Conservation (phyloP, 2,329 filamentous ascomycete genomes). For the Fragosphaeria purpurea region DNA sequence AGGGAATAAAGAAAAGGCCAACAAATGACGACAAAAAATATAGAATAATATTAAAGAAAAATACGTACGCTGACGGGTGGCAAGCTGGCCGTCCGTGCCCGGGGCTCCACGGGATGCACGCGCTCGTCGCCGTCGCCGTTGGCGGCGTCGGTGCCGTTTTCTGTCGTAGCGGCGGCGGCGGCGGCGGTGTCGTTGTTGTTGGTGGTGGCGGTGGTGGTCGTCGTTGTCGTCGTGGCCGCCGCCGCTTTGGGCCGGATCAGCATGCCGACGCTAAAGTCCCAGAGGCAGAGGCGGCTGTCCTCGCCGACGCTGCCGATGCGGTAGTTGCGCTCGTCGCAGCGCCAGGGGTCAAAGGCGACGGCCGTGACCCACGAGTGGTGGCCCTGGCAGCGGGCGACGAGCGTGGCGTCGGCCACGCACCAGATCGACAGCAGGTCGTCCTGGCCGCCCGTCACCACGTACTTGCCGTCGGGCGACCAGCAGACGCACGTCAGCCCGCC, state of each 20-base stretch:
- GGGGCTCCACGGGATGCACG: slow-evolving; percentile 73
- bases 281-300: slow-evolving; percentile 79
- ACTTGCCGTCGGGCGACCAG: slow-evolving; percentile 96
- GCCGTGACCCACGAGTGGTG: slow-evolving; percentile 93
- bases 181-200: slow-evolving; percentile 4
- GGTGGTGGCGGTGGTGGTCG: slow-evolving; percentile 38
- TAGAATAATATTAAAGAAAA: not conserved
- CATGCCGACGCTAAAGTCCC: slow-evolving; percentile 98
- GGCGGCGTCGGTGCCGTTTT: slow-evolving; percentile 31
- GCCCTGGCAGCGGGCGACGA: slow-evolving; percentile 87
- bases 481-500: slow-evolving; percentile 87
- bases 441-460: slow-evolving; percentile 88
- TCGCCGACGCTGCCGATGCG: slow-evolving; percentile 93
- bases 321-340: slow-evolving; percentile 91
- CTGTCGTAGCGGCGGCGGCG: slow-evolving; percentile 27
- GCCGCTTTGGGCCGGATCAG: slow-evolving; percentile 73
- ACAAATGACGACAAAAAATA: not conserved
- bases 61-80: slow-evolving; percentile 77
- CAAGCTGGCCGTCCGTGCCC: slow-evolving; percentile 71
- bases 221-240: slow-evolving; percentile 38
- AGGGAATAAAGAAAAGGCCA: not conserved
- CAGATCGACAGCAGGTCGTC: slow-evolving; percentile 96
- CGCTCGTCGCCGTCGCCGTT: slow-evolving; percentile 39
- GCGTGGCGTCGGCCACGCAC: slow-evolving; percentile 71
- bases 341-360: slow-evolving; percentile 93